phyloP scores from a whole-genome alignment of 2,329 filamentous ascomycete genomes.

The Plectosphaerella sp. region DNA sequence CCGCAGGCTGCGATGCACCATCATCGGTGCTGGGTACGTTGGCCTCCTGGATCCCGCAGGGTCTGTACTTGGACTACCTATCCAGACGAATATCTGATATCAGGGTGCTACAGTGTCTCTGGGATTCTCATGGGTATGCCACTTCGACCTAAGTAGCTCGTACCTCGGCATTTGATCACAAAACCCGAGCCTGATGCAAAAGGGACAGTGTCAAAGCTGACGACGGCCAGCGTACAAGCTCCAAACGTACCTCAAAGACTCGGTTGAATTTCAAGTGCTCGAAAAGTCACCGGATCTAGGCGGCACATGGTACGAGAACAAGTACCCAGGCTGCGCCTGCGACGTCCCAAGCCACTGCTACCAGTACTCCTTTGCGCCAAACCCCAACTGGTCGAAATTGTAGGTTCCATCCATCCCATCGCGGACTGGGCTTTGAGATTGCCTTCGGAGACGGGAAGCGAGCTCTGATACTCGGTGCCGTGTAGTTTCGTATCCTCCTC shows the following conservation, averaged over 20 bases:
- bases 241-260: not conserved
- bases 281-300: conserved; percentile 18
- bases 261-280: not conserved
- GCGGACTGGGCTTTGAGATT: too few relatives aligned
- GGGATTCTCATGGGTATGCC: too few relatives aligned
- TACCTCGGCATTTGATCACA: not conserved
- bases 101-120: too few relatives aligned
- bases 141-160: too few relatives aligned
- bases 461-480: not conserved
- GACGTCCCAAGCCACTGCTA: conserved; percentile 18
- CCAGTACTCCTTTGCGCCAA: not conserved
- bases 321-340: conserved; percentile 16
- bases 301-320: conserved; percentile 19
- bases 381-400: conserved; percentile 5
- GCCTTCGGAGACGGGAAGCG: not conserved
- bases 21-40: too few relatives aligned
- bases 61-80: too few relatives aligned
- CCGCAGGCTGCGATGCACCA: not conserved
- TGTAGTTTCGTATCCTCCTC: conserved; percentile 28
- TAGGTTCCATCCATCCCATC: not conserved
- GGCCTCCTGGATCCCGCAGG: too few relatives aligned
- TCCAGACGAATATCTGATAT: too few relatives aligned
- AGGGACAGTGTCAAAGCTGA: too few relatives aligned
- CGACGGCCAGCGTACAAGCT: too few relatives aligned
- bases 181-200: not conserved